These are phyloP conservation scores for Corylus avellana DNA, from an alignment of 306 rosid genomes.

Conservation along the genomic window DNA sequence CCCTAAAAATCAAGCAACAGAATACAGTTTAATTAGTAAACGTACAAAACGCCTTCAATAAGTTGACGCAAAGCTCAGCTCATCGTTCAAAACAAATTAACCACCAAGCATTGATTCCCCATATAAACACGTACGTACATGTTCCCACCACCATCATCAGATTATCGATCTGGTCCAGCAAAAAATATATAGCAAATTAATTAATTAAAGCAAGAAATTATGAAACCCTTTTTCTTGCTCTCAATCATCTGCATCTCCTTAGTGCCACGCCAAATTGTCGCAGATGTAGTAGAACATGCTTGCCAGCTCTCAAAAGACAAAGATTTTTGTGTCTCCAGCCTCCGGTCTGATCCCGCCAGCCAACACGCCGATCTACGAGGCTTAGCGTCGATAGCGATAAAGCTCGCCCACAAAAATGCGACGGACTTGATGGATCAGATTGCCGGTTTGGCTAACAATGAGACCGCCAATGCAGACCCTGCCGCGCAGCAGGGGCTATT, in stretches of 20 bases:
- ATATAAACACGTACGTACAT: neutral
- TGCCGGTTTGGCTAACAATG: slow-evolving; percentile 17
- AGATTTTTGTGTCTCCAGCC: slow-evolving; percentile 28
- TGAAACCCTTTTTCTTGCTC: slow-evolving; percentile 30
- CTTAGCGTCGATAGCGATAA: slow-evolving; percentile 33
- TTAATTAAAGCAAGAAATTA: slow-evolving; percentile 8
- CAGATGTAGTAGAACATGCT: slow-evolving; percentile 18
- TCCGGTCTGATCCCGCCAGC: slow-evolving; percentile 29
- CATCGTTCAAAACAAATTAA: slow-evolving; percentile 11
- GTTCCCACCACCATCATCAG: no score
- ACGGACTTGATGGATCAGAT: slow-evolving; percentile 34
- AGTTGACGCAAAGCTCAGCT: slow-evolving; percentile 10
- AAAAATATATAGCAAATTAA: no score
- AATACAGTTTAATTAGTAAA: neutral
- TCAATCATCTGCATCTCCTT: slow-evolving; percentile 1
- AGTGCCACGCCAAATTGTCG: slow-evolving; percentile 6
- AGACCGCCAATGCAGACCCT: neutral
- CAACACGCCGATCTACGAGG: slow-evolving; percentile 35
- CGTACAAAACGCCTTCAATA: slow-evolving; percentile 1
- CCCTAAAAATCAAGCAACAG: neutral
- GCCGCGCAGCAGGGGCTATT: slow-evolving; percentile 23
- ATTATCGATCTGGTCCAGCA: no score
- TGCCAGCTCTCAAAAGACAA: slow-evolving; percentile 20
- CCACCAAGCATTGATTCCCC: neutral
- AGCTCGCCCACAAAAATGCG: slow-evolving; percentile 35